Base-by-base conservation (phyloP, 768 basidiomycete species). In the Kwoniella pini region DNA sequence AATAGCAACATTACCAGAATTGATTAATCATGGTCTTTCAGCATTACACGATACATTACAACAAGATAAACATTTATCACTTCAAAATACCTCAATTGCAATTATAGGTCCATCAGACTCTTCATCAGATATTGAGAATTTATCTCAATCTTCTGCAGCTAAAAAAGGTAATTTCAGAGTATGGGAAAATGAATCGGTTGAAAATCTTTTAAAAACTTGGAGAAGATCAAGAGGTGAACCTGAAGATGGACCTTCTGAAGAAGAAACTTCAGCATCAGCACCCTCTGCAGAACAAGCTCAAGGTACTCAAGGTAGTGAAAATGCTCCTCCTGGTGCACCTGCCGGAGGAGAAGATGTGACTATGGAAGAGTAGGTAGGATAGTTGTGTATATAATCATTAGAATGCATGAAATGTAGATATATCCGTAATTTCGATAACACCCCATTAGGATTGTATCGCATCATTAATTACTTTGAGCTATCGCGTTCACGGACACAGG, bases 21-120 rank as follows among this genome's bases (percentile, higher is more conserved):
- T 99, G 31, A 87, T 98, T 79, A 85, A 84, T 67, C 96, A 99
- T 74, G 96, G 96, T 15, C 84, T 99, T 38, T 89, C 93, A 61
- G 95, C 96, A 12, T 84, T 99, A 15, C 87, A 92, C 28, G 95
- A 98, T 77, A 98, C 96, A 1, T 85, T 99, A 36, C 96, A 98
- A 72, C 96, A 99, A 75, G 96, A 98, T 82, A 99, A 99, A 79
- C 92, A 90, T 72, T 86, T 98, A 57, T 93, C 87, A 17, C 81
- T 87, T 68, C 86, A 89, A 77, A 99, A 99, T 82, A 99, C 96
- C 1, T 92, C 90, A 1, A 87, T 98, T 68, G 94, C 92, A 28
- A 90, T 99, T 74, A 83, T 97, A 60, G 95, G 95, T 27, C 66
- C 71, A 10, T 24, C 71, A 11, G 48, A 64, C 31, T 44, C 52